Evolutionary conservation across 2,329 filamentous ascomycete species (phyloP).

Genomic region (Paradendryphiella salina): DNA sequence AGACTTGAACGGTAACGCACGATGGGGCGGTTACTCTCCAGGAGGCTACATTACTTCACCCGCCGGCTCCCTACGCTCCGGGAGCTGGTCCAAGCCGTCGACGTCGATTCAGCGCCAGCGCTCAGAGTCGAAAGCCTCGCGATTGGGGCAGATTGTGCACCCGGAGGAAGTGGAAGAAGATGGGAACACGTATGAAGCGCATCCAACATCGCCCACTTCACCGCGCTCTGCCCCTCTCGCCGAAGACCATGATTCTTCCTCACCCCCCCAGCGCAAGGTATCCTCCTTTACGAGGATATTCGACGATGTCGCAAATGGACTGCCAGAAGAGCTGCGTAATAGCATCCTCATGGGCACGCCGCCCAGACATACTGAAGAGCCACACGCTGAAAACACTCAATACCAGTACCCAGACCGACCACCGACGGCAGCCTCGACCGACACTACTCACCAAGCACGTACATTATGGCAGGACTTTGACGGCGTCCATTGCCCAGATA

Average conservation of each 20-base stretch:
- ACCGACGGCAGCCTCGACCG: constrained; percentile 59
- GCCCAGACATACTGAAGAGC: constrained; percentile 12
- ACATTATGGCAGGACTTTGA: constrained; percentile 79
- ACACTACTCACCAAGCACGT: constrained; percentile 67
- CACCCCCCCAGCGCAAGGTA: constrained; percentile 30
- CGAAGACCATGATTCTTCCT: constrained; percentile 1
- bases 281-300: constrained; percentile 46
- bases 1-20: constrained; percentile 67
- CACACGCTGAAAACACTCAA: constrained; percentile 6
- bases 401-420: constrained; percentile 48
- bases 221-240: not conserved
- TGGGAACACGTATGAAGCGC: constrained; percentile 5
- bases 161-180: constrained; percentile 35
- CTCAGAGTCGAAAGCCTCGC: constrained; percentile 48
- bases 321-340: constrained; percentile 38
- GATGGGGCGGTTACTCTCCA: constrained; percentile 71
- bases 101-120: constrained; percentile 43
- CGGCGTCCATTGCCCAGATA: constrained; percentile 71
- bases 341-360: constrained; percentile 20
- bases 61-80: constrained; percentile 61
- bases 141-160: constrained; percentile 50
- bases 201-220: constrained; percentile 23
- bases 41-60: constrained; percentile 70
- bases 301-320: constrained; percentile 43
- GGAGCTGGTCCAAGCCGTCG: constrained; percentile 47